phyloP scores from a whole-genome alignment of 805 yeast species.

The Myxozyma nipponensis region DNA sequence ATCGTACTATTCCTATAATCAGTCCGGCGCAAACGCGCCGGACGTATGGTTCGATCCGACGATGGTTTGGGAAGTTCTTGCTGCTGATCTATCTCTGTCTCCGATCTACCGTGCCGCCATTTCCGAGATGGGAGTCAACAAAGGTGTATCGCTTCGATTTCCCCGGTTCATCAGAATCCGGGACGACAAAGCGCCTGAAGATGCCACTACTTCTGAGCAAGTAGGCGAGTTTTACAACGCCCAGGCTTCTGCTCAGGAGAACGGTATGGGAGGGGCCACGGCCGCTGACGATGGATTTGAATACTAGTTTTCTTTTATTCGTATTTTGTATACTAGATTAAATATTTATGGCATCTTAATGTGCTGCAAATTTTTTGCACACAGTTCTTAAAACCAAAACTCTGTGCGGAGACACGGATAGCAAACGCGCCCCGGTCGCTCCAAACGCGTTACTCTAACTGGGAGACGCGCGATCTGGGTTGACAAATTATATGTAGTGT shows the following conservation, averaged over 20 bases:
- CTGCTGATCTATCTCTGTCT: conserved; percentile 85
- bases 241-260: conserved; percentile 41
- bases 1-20: conserved; percentile 63
- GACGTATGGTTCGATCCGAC: conserved; percentile 95
- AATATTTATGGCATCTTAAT: too few relatives aligned
- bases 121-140: conserved; percentile 54
- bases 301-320: too few relatives aligned
- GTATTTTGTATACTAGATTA: too few relatives aligned
- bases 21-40: conserved; percentile 61
- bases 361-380: too few relatives aligned
- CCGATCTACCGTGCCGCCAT: conserved; percentile 87
- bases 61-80: conserved; percentile 75
- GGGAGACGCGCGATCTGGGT: too few relatives aligned
- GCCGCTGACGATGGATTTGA: neutral
- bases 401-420: too few relatives aligned
- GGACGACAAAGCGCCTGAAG: conserved; percentile 81
- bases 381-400: too few relatives aligned
- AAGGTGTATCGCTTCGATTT: conserved; percentile 79
- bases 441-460: too few relatives aligned
- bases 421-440: too few relatives aligned
- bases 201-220: conserved; percentile 81
- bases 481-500: too few relatives aligned
- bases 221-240: conserved; percentile 76
- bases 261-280: neutral
- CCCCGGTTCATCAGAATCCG: conserved; percentile 81